Base-by-base conservation (phyloP, 108 stramenopile genomes). In the Asterionellopsis glacialis region DNA sequence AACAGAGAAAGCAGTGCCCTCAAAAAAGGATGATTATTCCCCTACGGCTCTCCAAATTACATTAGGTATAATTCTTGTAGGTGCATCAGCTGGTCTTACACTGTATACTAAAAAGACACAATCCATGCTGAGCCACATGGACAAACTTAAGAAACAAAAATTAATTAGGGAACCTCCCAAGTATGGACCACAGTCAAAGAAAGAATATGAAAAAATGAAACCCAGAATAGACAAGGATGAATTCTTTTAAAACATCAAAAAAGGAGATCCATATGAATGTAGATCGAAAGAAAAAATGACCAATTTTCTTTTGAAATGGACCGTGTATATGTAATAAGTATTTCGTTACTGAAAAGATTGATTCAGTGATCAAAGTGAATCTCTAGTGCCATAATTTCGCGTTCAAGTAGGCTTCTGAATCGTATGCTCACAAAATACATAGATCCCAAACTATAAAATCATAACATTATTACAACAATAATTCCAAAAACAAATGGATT, bases 21-120 rank as follows among this genome's bases (percentile, higher is more conserved):
- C 9, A 2, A 9, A 48, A 21, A 48, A 48, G 21, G 19, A 48
- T 21, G 47, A 48, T 16, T 48, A 16, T 16, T 48, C 47, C 21
- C 47, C 47, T 42, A n/a, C 40, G 22, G 56, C 33, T 11, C 12
- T 16, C n/a, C 75, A 79, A 68, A 56, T 75, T 68, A 68, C 40
- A 56, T 77, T 50, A 67, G 61, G 0, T 65, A 22, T 66, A 15
- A 61, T 88, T 3, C 75, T 88, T 24, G 52, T 87, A 19, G 83
- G 76, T 25, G 61, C 81, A 9, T 78, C 81, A 24, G 87, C 87
- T 21, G 87, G 87, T 4, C 61, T 89, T 16, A 85, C 84, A 11
- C 51, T 89, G 41, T 89, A 89, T 58, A 89, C 87, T 0, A 83
- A 81, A 60, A 64, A 74, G 47, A 79, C 87, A 11, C 59, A 69